These are phyloP conservation scores for Amanita muscaria DNA, from an alignment of 768 basidiomycete species.

Conservation along the genomic window DNA sequence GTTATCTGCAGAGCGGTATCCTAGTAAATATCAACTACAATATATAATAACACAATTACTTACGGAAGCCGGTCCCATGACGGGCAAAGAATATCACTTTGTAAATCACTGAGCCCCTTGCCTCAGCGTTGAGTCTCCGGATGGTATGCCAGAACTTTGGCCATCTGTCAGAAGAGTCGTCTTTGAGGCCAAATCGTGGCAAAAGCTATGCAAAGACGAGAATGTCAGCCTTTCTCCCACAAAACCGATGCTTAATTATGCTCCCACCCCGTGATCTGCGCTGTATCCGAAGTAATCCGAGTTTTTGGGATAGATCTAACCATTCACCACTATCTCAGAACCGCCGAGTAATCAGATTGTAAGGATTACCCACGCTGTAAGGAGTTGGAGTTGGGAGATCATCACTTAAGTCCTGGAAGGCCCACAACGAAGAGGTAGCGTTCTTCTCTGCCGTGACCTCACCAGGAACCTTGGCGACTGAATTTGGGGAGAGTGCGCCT, in stretches of 20 bases:
- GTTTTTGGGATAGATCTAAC: not conserved
- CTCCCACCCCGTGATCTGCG: not conserved
- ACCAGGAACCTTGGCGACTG: not conserved
- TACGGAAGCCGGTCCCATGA: not conserved
- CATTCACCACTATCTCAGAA: not conserved
- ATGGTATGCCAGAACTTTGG: not conserved
- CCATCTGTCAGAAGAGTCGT: not conserved
- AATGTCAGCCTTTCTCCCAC: not conserved
- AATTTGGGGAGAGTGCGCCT: not conserved
- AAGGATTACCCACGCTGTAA: not conserved
- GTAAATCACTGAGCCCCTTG: not conserved
- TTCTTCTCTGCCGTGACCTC: not conserved
- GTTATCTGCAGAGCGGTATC: not conserved
- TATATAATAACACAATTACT: not conserved
- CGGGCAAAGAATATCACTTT: not conserved
- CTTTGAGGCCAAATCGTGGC: not conserved
- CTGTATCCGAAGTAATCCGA: not conserved
- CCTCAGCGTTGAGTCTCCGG: not conserved
- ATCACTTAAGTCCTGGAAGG: not conserved
- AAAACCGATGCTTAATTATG: not conserved
- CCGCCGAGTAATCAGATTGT: not conserved
- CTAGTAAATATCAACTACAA: not conserved
- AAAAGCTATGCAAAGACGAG: constrained; percentile 1
- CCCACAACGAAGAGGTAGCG: not conserved
- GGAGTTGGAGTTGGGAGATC: not conserved